These are phyloP conservation scores for Trichoderma citrinoviride DNA, from an alignment of 2,329 filamentous ascomycete genomes.

Conservation along the genomic window DNA sequence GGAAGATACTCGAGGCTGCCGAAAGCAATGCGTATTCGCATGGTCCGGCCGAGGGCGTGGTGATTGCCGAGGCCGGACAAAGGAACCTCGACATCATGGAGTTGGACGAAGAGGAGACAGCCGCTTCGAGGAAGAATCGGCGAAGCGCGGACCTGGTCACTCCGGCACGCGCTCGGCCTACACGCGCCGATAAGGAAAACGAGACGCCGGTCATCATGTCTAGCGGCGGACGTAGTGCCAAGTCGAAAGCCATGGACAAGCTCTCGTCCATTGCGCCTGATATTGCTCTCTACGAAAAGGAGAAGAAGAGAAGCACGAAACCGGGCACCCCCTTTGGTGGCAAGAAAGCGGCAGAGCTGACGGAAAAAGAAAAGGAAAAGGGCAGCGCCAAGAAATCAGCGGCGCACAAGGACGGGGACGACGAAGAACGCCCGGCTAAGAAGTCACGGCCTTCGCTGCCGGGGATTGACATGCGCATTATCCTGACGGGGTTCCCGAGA, in stretches of 20 bases:
- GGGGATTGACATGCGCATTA: slow-evolving; percentile 68
- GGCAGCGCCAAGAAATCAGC: slow-evolving; percentile 24
- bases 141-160: slow-evolving; percentile 34
- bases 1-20: slow-evolving; percentile 49
- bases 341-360: slow-evolving; percentile 58
- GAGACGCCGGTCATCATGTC: slow-evolving; percentile 67
- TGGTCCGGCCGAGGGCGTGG: slow-evolving; percentile 48
- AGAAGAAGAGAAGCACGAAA: slow-evolving; percentile 70
- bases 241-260: slow-evolving; percentile 74
- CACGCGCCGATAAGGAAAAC: slow-evolving; percentile 69
- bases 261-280: slow-evolving; percentile 78
- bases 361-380: slow-evolving; percentile 54
- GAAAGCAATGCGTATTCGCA: slow-evolving; percentile 50
- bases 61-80: slow-evolving; percentile 42
- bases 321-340: slow-evolving; percentile 57
- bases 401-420: slow-evolving; percentile 35
- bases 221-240: slow-evolving; percentile 80
- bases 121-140: slow-evolving; percentile 11
- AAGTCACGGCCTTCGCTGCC: slow-evolving; percentile 58
- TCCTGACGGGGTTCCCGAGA: slow-evolving; percentile 78
- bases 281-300: slow-evolving; percentile 87
- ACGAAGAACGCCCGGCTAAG: slow-evolving; percentile 55
- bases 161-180: slow-evolving; percentile 43
- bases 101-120: slow-evolving; percentile 39
- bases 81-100: slow-evolving; percentile 46